Evolutionary conservation across 805 yeast species (phyloP).

Genomic region (Metschnikowia rubicola): DNA sequence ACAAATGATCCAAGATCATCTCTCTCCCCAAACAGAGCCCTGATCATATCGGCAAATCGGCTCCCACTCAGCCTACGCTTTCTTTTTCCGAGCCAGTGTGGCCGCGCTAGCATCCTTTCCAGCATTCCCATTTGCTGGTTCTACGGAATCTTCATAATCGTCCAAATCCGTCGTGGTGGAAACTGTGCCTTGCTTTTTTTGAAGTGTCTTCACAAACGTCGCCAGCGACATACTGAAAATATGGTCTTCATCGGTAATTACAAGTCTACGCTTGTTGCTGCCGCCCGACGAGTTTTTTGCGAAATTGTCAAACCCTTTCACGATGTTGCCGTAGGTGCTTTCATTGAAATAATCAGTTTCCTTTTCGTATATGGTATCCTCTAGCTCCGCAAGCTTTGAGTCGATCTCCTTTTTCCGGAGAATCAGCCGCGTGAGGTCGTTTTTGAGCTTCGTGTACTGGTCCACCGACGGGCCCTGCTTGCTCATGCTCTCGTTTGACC

Average conservation of each 20-base stretch:
- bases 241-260: conserved; percentile 71
- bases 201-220: conserved; percentile 56
- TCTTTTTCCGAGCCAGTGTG: conserved; percentile 17
- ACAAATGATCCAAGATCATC: no score
- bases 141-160: conserved; percentile 21
- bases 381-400: conserved; percentile 56
- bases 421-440: conserved; percentile 62
- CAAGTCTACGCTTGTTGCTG: conserved; percentile 45
- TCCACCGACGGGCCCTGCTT: conserved; percentile 26
- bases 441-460: conserved; percentile 65
- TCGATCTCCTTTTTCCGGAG: conserved; percentile 63
- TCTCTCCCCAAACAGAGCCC: no score
- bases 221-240: conserved; percentile 76
- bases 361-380: conserved; percentile 73
- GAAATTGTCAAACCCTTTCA: conserved; percentile 87
- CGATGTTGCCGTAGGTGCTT: conserved; percentile 71
- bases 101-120: conserved; percentile 5
- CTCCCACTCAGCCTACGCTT: conserved; percentile 1
- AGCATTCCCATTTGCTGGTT: conserved; percentile 9
- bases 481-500: conserved; percentile 8
- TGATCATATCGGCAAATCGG: no score
- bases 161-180: conserved; percentile 23
- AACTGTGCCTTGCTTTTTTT: conserved; percentile 43
- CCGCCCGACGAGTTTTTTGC: conserved; percentile 43
- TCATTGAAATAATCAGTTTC: conserved; percentile 78